phyloP scores from a whole-genome alignment of 768 basidiomycete species.

The Boletus reticuloceps region DNA sequence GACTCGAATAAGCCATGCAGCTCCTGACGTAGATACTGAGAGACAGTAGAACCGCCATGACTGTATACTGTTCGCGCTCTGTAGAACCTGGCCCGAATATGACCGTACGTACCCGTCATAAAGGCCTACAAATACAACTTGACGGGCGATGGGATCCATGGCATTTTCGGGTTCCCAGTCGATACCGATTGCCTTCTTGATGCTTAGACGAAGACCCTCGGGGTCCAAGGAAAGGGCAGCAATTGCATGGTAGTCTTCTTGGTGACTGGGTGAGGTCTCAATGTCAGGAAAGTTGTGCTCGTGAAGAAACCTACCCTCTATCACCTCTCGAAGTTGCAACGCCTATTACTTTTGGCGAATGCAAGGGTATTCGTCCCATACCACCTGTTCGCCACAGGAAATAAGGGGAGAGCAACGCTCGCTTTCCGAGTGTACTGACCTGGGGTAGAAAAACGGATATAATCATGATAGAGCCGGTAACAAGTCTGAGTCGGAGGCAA shows the following conservation, averaged over 20 bases:
- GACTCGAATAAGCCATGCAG: slow-evolving; percentile 83
- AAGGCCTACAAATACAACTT: slow-evolving; percentile 84
- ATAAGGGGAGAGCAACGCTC: background rate
- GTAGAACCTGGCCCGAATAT: background rate
- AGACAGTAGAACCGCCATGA: slow-evolving; percentile 89
- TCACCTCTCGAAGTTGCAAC: slow-evolving; percentile 74
- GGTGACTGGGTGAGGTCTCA: slow-evolving; percentile 53
- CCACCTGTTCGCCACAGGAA: slow-evolving; percentile 44
- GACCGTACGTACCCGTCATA: slow-evolving; percentile 75
- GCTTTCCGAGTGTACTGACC: slow-evolving; percentile 36
- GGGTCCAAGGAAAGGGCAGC: slow-evolving; percentile 73
- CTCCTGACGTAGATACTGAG: slow-evolving; percentile 82
- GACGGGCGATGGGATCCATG: slow-evolving; percentile 57
- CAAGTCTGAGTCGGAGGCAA: slow-evolving; percentile 13
- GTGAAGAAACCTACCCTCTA: slow-evolving; percentile 48
- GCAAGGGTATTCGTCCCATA: slow-evolving; percentile 63
- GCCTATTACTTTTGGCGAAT: slow-evolving; percentile 77
- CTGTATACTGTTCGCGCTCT: slow-evolving; percentile 39
- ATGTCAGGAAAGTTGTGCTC: background rate
- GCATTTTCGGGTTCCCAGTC: slow-evolving; percentile 70
- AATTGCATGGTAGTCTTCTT: slow-evolving; percentile 85
- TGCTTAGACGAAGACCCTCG: slow-evolving; percentile 63
- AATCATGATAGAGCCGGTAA: slow-evolving; percentile 59
- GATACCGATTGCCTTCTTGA: slow-evolving; percentile 58
- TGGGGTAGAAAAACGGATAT: slow-evolving; percentile 50